A percentile compares a stretch with the other conserved stretches of the same genome.
Evolutionary conservation across 2,329 filamentous ascomycete genomes (phyloP).

Genomic region (Aureobasidium vineae): DNA sequence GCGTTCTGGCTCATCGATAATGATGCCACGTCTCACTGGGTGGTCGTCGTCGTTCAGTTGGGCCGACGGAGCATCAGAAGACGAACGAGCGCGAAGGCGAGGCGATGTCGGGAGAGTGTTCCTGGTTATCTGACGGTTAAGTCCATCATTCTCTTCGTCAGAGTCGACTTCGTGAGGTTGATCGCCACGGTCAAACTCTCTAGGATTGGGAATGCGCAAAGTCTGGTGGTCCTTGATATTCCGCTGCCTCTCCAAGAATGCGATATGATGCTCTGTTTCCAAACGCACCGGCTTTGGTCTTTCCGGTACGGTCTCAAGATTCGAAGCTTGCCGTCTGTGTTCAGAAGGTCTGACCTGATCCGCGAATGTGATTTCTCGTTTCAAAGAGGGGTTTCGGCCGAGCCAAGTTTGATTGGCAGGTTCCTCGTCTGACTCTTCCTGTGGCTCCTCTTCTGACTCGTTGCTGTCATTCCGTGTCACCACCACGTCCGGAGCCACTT

Average conservation of each 20-base stretch:
- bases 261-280: slow-evolving; percentile 75
- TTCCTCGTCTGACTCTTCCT: slow-evolving; percentile 24
- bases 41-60: slow-evolving; percentile 43
- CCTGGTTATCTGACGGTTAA: slow-evolving; percentile 34
- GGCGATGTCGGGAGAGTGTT: slow-evolving; percentile 30
- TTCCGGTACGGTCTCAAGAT: slow-evolving; percentile 42
- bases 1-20: slow-evolving; percentile 63
- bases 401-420: slow-evolving; percentile 30
- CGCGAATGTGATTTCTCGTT: slow-evolving; percentile 64
- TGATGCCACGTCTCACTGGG: slow-evolving; percentile 56
- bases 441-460: slow-evolving; percentile 6
- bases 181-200: slow-evolving; percentile 82
- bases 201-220: slow-evolving; percentile 84
- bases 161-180: slow-evolving; percentile 61
- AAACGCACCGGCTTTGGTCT: slow-evolving; percentile 52
- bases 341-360: slow-evolving; percentile 57
- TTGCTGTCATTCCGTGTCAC: slow-evolving; percentile 39
- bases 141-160: slow-evolving; percentile 40
- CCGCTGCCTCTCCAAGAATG: slow-evolving; percentile 81
- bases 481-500: slow-evolving; percentile 34
- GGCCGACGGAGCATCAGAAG: not conserved
- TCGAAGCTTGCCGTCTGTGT: slow-evolving; percentile 46
- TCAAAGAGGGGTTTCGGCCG: slow-evolving; percentile 34
- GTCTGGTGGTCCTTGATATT: slow-evolving; percentile 67
- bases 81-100: not conserved